Conservation (phyloP, 345 rosid species). For the Clarkia xantiana region DNA sequence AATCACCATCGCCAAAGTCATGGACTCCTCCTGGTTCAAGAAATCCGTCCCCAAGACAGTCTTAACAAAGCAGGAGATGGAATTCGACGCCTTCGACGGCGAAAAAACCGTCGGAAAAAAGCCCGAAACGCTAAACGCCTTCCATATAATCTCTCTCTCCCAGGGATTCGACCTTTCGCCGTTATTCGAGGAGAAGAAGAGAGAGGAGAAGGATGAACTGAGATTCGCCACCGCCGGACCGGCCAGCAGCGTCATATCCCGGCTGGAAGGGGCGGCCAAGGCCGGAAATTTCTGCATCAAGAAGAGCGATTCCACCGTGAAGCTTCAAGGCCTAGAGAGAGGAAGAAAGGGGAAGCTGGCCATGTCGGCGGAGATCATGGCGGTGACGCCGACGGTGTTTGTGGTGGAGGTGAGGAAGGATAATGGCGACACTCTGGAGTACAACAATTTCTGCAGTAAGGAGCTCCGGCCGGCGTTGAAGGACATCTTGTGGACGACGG, state of each 20-base stretch:
- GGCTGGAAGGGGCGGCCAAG: conserved; percentile 56
- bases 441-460: conserved; percentile 16
- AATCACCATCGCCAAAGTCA: conserved; percentile 34
- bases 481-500: conserved; percentile 71
- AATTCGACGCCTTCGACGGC: conserved; percentile 9
- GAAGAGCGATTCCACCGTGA: conserved; percentile 64
- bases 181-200: conserved; percentile 69
- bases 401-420: conserved; percentile 26
- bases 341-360: conserved; percentile 18
- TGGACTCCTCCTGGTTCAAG: conserved; percentile 72
- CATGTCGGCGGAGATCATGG: conserved; percentile 16
- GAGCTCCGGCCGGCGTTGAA: conserved; percentile 32
- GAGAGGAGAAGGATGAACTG: conserved; percentile 66
- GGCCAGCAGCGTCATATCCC: conserved; percentile 81
- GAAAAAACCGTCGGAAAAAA: conserved; percentile 17
- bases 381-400: conserved; percentile 14
- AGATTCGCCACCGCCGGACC: conserved; percentile 68
- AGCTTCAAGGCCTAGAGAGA: conserved; percentile 21
- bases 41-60: conserved; percentile 28
- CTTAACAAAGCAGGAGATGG: conserved; percentile 14
- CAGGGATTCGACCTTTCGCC: conserved; percentile 86
- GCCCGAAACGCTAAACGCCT: conserved; percentile 62
- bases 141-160: conserved; percentile 73
- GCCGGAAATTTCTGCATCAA: conserved; percentile 48
- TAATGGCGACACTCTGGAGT: conserved; percentile 19